Evolutionary conservation across 129 eudicot species (phyloP), one percentile per base, ranked within the genome.

Genomic region (Scalesia atractyloides): DNA sequence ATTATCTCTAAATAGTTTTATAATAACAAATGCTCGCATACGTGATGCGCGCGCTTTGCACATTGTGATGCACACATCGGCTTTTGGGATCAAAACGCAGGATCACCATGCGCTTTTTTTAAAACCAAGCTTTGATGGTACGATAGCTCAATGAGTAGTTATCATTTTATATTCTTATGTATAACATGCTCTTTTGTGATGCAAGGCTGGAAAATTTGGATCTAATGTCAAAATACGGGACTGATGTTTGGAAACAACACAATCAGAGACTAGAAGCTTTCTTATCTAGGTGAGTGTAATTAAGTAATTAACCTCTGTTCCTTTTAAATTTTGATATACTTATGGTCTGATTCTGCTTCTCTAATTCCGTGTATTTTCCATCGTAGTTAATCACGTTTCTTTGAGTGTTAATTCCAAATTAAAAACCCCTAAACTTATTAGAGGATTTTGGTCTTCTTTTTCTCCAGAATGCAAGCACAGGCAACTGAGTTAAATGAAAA

Each of bases 141-240:
- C n/a, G 14, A 43, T 71, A 72, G 43, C 64, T 52, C 3, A 51
- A 46, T 16, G 18, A 43, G 50, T n/a, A 41, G 57, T 66, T 70
- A 30, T 30, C 34, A 3, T 30, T 30, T 30, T 3, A 30, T 30
- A 30, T 3, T 30, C 56, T 67, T 57, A 48, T 16, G 41, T 76
- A 15, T 67, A 66, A 76, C 37, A 11, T 57, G 67, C 37, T 65
- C 58, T 56, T 46, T 4, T 62, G 70, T 60, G 56, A 69, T 77
- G 65, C 14, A 22, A 94, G 98, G 97, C 84, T 90, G 70, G 98
- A 94, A 76, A 94, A 94, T 78, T 74, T 94, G 50, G 98, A 94
- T 52, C 70, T 90, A 48, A 94, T 94, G 93, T 81, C 84, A 5
- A 94, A 90, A 68, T 88, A 87, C 22, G 96, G 96, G 24, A 89